Base-by-base conservation (phyloP, 768 basidiomycete species). In the Rhodosporidiobolus sp. region DNA sequence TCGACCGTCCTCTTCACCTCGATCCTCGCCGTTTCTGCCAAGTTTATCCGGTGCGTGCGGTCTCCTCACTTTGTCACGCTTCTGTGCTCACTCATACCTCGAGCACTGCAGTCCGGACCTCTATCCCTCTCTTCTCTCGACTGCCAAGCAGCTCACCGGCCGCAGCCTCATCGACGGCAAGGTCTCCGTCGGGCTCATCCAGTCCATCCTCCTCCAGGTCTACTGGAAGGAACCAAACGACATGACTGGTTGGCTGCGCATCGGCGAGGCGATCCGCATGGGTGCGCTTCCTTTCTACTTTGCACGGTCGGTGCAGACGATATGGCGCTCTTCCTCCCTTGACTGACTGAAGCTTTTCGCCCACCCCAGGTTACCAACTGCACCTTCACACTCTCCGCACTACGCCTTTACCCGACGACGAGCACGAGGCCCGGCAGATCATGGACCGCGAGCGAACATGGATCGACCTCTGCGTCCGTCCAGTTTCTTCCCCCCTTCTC, bases 1-100 rank as follows among this genome's bases (percentile, higher is more conserved):
- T 72, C 70, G 28, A 62, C 74, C 14, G 67, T 72, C 6, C 61
- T 76, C 9, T 72, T 76, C 53, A 66, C 70, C 16, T n/a, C 74
- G 0, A 62, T 76, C 52, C 67, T 76, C 52, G 70, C 74, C 54
- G 70, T 69, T 8, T 55, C 70, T 30, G 69, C 74, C 48, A 71
- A 72, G n/a, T 76, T 76, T 56, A 35, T 72, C 64, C 74, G 74
- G 1, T 28, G 58, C 10, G n/a, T 59, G 26, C 11, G 28, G 4
- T 38, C 43, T n/a, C 24, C 43, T 2, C 8, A 45, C 43, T n/a
- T 59, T 11, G 2, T 59, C 12, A 4, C 3, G 26, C 34, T 58
- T 10, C 50, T 3, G 24, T n/a, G 5, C 26, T 8, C 12, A 11
- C 17, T 26, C 24, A n/a, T n/a, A 17, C 24, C 50, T 67, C 55